These are phyloP conservation scores for Xylaria sp. DNA, from an alignment of 2,329 filamentous ascomycete species.

Conservation along the genomic window DNA sequence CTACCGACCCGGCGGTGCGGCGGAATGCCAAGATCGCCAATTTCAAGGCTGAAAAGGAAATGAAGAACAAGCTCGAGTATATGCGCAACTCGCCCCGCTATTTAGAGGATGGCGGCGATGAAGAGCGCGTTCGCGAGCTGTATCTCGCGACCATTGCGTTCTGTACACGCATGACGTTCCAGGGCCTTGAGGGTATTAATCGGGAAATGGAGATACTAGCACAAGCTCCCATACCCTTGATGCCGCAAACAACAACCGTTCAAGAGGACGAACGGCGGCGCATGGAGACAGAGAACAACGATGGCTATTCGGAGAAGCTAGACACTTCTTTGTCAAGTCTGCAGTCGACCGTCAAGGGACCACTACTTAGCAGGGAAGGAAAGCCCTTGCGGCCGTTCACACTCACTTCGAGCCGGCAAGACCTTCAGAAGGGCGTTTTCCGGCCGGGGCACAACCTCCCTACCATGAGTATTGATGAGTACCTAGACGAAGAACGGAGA, in stretches of 20 bases:
- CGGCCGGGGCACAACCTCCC: constrained; percentile 88
- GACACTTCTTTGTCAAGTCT: constrained; percentile 65
- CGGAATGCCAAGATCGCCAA: constrained; percentile 84
- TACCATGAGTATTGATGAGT: constrained; percentile 98
- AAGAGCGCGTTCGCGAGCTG: constrained; percentile 78
- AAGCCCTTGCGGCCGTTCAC: constrained; percentile 92
- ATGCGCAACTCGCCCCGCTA: constrained; percentile 47
- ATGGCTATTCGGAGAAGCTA: constrained; percentile 72
- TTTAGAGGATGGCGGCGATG: constrained; percentile 68
- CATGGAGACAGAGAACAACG: constrained; percentile 38
- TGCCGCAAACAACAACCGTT: constrained; percentile 47
- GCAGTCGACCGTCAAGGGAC: constrained; percentile 59
- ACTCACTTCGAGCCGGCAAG: constrained; percentile 74
- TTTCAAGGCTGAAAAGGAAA: constrained; percentile 81
- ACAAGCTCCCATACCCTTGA: constrained; percentile 63
- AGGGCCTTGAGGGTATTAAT: constrained; percentile 82
- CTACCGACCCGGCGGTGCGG: constrained; percentile 63
- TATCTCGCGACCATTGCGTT: constrained; percentile 76
- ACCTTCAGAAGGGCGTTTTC: constrained; percentile 81
- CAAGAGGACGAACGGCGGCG: constrained; percentile 51
- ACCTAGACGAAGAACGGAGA: constrained; percentile 85
- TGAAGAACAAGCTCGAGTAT: constrained; percentile 78
- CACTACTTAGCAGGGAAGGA: constrained; percentile 75
- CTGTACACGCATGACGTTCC: constrained; percentile 78
- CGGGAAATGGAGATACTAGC: constrained; percentile 84